Base-by-base conservation (phyloP, 129 eudicot species). In the Chrysanthemum lavandulifolium region DNA sequence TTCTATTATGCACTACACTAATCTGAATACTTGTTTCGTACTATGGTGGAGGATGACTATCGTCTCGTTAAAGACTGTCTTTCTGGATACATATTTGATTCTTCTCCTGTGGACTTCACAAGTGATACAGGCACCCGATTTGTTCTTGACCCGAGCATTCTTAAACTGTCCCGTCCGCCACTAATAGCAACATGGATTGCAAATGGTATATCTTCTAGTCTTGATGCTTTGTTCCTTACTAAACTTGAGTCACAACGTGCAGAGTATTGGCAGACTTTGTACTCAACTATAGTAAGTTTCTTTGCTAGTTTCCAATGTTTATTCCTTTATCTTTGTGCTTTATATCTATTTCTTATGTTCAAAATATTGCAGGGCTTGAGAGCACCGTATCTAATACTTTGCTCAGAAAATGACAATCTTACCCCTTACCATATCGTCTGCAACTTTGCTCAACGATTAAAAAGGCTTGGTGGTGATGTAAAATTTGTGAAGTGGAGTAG, bases 191-290 rank as follows among this genome's bases (percentile, higher is more conserved):
- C 88, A 52, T 84, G 97, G 89, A 83, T 94, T 36, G 96, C 91
- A 58, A 78, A 66, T 25, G 86, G 86, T 59, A 76, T 90, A 55
- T 65, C 89, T 45, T 90, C 89, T 55, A 71, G 85, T 15, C 82
- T 91, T 50, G 99, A 94, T 71, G 85, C 86, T 73, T 77, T 94
- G 14, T 94, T 94, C 72, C 96, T 90, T 58, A 72, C 67, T 79
- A 86, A 78, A 84, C 83, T 86, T 61, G 99, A 94, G 79, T 70
- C 86, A 2, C 97, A 90, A 63, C 97, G 97, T 47, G 99, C 99
- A 11, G 96, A 90, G 78, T 94, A 87, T 76, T 94, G 99, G 99
- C 99, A 94, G 79, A 90, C 94, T 71, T 80, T 94, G 53, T 94
- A 87, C 76, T 57, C 97, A 33, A 80, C 94, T n/a, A 66, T 88